Base-by-base conservation (phyloP, 1,284 basidiomycete species). In the Cystobasidium sp. region DNA sequence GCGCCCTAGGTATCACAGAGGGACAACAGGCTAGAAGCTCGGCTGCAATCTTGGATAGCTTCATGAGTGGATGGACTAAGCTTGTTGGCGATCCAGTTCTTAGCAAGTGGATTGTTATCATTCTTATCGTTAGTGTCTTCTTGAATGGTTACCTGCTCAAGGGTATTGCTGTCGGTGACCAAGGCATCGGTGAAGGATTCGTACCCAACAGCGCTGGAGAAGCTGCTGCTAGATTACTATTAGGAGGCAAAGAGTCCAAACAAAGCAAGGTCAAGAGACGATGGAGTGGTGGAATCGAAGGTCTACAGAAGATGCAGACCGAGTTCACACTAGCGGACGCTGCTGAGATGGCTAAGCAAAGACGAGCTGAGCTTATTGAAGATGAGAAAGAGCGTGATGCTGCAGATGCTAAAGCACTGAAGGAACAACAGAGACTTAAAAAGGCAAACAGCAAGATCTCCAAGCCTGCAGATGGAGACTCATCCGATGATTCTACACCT, bases 81-180 rank as follows among this genome's bases (percentile, higher is more conserved):
- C 88, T 98, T 76, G 94, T 97, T 68, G 94, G 94, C 43, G 96
- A 99, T 81, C 96, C 96, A 0, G 88, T 98, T 69, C 85, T 99
- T 78, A 91, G 89, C 80, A 99, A 99, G 85, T 97, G 93, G 92
- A 96, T 99, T 79, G 91, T 97, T 69, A 86, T 94, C 68, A 86
- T 91, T 18, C 88, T 99, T 44, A 90, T 89, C 3, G 87, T 96
- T 78, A 93, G 91, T 77, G 90, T 99, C 77, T 88, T 91, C 76
- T 86, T 99, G 77, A 99, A 99, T 80, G 94, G 94, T 0, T 97
- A 94, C 82, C 86, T 99, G 44, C 87, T 99, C 76, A 96, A 94
- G 83, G 87, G 87, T 18, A 87, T 88, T 75, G 86, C 87, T 0
- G 65, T 75, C 39, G 73, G 76, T 20, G 82, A 84, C 68, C 46